phyloP scores from a whole-genome alignment of 2,329 filamentous ascomycete species.

The Rhinocladiella similis region DNA sequence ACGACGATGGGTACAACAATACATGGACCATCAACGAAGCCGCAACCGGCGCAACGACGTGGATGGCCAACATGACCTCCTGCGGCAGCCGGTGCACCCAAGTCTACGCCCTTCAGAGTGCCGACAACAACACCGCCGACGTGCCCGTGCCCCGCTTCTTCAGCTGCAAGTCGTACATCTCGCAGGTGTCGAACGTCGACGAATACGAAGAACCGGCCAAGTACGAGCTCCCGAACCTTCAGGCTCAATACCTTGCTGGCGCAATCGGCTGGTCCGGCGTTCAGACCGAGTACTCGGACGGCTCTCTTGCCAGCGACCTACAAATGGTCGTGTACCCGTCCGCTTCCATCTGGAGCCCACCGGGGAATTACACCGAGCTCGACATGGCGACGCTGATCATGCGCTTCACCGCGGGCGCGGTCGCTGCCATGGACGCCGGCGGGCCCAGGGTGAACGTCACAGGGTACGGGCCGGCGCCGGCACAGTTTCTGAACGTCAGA shows the following conservation, averaged over 20 bases:
- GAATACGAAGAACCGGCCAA: constrained; percentile 1
- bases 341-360: constrained; percentile 34
- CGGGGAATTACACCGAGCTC: constrained; percentile 4
- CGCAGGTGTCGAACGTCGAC: constrained; percentile 10
- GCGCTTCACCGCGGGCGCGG: constrained; percentile 19
- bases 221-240: constrained; percentile 14
- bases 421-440: constrained; percentile 16
- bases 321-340: constrained; percentile 16
- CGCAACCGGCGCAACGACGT: constrained; percentile 20
- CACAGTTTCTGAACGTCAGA: constrained; percentile 84
- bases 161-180: constrained; percentile 18
- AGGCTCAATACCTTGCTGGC: constrained; percentile 20
- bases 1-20: constrained; percentile 8
- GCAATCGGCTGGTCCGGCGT: constrained; percentile 25
- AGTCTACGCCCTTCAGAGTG: constrained; percentile 22
- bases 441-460: constrained; percentile 58
- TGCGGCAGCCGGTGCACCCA: constrained; percentile 21
- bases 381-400: constrained; percentile 17
- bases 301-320: constrained; percentile 1
- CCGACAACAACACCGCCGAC: constrained; percentile 15
- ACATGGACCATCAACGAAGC: constrained; percentile 2
- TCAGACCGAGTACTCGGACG: background rate
- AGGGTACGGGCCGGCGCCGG: constrained; percentile 70
- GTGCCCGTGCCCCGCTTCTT: constrained; percentile 32
- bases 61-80: constrained; percentile 19